Evolutionary conservation across 352 stramenopile genomes (phyloP).

Genomic region (Pythium biforme): DNA sequence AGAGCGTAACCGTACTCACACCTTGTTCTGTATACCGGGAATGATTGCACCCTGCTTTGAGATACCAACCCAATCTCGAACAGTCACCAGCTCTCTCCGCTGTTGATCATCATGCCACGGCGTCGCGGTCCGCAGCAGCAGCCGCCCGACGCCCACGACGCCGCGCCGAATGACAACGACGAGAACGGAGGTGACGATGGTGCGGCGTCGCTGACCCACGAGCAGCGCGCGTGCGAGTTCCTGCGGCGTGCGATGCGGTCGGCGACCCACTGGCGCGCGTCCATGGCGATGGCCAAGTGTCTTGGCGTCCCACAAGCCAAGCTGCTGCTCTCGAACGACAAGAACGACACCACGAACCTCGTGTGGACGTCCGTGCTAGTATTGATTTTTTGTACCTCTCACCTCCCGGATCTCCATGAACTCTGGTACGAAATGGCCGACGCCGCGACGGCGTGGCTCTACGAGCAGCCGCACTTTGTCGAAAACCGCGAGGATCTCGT

Average conservation of each 20-base stretch:
- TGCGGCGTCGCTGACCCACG: conserved; percentile 14
- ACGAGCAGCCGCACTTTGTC: conserved; percentile 44
- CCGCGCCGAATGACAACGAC: background rate
- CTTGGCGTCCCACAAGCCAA: conserved; percentile 35
- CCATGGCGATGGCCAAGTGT: conserved; percentile 44
- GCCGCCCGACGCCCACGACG: background rate
- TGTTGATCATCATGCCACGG: conserved; percentile 8
- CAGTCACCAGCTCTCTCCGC: background rate
- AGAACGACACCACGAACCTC: conserved; percentile 47
- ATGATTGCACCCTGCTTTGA: background rate
- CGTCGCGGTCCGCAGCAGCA: background rate
- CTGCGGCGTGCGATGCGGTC: conserved; percentile 29
- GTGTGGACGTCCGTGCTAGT: conserved; percentile 56
- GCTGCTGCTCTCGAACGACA: conserved; percentile 38
- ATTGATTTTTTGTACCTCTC: conserved; percentile 38
- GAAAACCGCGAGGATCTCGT: conserved; percentile 55
- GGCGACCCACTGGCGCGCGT: conserved; percentile 40
- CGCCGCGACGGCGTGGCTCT: conserved; percentile 40
- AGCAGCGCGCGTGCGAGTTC: conserved; percentile 36
- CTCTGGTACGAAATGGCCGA: conserved; percentile 48
- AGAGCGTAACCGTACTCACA: background rate
- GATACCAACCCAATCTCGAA: background rate
- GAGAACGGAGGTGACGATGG: background rate
- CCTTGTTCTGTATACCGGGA: background rate
- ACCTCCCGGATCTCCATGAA: conserved; percentile 49